Conservation (phyloP, 371 early-diverging fungal genomes). For the Mycotypha africana region DNA sequence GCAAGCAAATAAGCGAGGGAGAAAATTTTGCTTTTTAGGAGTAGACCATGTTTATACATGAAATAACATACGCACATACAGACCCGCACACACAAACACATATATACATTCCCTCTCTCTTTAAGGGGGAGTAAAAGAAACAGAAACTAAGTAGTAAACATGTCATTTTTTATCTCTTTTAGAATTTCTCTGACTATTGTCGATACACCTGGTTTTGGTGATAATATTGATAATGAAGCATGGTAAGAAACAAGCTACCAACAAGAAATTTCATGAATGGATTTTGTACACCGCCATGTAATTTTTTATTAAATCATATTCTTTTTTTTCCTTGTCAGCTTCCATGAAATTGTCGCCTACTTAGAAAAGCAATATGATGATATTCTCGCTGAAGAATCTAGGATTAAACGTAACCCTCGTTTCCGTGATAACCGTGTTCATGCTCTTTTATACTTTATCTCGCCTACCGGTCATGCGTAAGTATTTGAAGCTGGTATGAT, state of each 20-base stretch:
- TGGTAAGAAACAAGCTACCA: no score
- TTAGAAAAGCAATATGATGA: slow-evolving; percentile 95
- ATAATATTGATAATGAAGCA: slow-evolving; percentile 80
- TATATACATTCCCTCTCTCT: no score
- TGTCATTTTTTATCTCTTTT: not conserved
- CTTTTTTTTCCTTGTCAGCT: slow-evolving; percentile 35
- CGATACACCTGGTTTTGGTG: slow-evolving; percentile 97
- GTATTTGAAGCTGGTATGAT: no score
- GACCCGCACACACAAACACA: no score
- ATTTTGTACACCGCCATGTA: no score
- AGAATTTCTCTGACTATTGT: slow-evolving; percentile 75
- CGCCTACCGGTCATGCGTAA: slow-evolving; percentile 93
- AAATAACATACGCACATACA: no score
- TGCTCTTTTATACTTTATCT: slow-evolving; percentile 94
- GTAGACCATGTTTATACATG: no score
- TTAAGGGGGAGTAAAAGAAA: no score
- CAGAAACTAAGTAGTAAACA: not conserved
- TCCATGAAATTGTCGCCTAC: slow-evolving; percentile 86
- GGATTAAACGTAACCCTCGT: slow-evolving; percentile 93
- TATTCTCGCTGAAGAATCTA: slow-evolving; percentile 90
- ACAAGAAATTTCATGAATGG: no score
- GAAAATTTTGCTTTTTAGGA: no score
- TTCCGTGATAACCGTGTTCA: slow-evolving; percentile 98
- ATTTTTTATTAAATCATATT: no score
- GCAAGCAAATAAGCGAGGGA: no score